phyloP scores from a whole-genome alignment of 805 yeast genomes.

The Metschnikowia baotianmanensis region DNA sequence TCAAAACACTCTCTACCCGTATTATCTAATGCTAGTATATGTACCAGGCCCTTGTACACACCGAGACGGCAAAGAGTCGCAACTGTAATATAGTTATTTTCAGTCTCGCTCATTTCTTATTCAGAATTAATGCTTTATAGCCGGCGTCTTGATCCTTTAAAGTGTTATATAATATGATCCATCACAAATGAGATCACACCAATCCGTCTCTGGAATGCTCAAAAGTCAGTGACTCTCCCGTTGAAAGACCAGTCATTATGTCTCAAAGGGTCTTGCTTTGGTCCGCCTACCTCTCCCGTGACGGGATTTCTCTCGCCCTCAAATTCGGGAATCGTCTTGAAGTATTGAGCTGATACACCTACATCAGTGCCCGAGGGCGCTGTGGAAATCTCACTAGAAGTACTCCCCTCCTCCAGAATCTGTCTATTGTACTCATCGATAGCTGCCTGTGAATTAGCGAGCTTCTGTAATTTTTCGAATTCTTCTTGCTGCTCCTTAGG shows the following conservation, averaged over 20 bases:
- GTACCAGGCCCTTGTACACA: too few relatives aligned
- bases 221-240: constrained; percentile 95
- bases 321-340: constrained; percentile 87
- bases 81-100: too few relatives aligned
- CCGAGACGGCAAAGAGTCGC: too few relatives aligned
- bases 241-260: constrained; percentile 89
- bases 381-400: constrained; percentile 13
- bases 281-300: constrained; percentile 96
- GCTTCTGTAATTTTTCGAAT: constrained; percentile 79
- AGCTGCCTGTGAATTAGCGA: constrained; percentile 76
- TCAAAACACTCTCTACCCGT: too few relatives aligned
- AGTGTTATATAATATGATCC: too few relatives aligned
- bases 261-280: constrained; percentile 92
- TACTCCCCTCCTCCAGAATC: constrained; percentile 24
- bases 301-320: constrained; percentile 91
- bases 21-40: too few relatives aligned
- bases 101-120: too few relatives aligned
- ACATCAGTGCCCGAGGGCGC: constrained; percentile 48
- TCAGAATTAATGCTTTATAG: too few relatives aligned
- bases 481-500: constrained; percentile 84
- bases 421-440: constrained; percentile 68
- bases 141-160: too few relatives aligned
- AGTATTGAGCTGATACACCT: constrained; percentile 66
- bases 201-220: not conserved
- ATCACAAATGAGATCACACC: not conserved